Percentiles rank a stretch among this genome's conserved stretches.
phyloP scores from a whole-genome alignment of 2,329 filamentous ascomycete species.

The Botryosphaeria dothidea region DNA sequence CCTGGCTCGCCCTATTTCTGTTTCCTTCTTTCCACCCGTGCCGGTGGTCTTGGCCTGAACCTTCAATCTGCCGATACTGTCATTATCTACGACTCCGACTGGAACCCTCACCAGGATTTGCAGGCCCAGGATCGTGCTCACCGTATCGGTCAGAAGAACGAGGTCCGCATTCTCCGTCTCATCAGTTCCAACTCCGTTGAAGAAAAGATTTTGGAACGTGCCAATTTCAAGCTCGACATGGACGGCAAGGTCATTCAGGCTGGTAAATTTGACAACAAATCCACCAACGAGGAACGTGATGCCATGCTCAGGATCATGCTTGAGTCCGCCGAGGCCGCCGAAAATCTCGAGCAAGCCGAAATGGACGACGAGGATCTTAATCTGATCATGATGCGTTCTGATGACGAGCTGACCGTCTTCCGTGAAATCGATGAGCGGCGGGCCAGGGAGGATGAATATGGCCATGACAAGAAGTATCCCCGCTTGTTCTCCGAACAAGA shows the following conservation, averaged over 20 bases:
- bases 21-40: conserved; percentile 97
- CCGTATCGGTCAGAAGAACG: conserved; percentile 99
- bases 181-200: conserved; percentile 98
- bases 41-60: conserved; percentile 95
- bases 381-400: conserved; percentile 85
- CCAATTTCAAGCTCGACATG: conserved; percentile 98
- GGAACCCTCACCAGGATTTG: conserved; percentile 99
- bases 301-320: conserved; percentile 92
- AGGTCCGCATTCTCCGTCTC: conserved; percentile 91
- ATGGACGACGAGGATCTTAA: conserved; percentile 99
- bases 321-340: conserved; percentile 71
- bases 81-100: conserved; percentile 99
- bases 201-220: conserved; percentile 96
- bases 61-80: conserved; percentile 97
- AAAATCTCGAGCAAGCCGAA: conserved; percentile 83
- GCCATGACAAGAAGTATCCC: conserved; percentile 67
- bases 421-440: conserved; percentile 81
- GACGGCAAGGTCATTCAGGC: conserved; percentile 99
- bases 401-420: conserved; percentile 76
- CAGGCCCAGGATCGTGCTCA: conserved; percentile 99
- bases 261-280: conserved; percentile 99
- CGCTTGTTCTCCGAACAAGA: conserved; percentile 87
- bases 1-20: conserved; percentile 93
- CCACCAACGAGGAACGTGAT: conserved; percentile 96
- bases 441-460: conserved; percentile 66